Evolutionary conservation across 2,329 filamentous ascomycete genomes (phyloP).

Genomic region (Trichoderma arundinaceum): DNA sequence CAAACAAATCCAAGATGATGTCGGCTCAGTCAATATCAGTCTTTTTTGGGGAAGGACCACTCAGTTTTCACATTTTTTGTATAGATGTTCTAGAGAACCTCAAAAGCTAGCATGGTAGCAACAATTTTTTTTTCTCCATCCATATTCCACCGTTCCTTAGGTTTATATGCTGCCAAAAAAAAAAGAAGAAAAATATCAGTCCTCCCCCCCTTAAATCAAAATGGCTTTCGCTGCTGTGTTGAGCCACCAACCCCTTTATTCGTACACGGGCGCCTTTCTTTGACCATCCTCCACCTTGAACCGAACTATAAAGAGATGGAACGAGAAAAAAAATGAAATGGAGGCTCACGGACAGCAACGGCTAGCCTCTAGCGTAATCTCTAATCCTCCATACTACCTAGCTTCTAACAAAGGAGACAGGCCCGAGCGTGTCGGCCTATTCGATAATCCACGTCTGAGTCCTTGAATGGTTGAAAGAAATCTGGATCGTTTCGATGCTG

Average conservation of each 20-base stretch:
- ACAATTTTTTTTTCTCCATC: constrained; percentile 10
- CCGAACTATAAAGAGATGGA: neutral
- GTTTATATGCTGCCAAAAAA: neutral
- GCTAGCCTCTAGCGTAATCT: neutral
- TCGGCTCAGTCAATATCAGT: neutral
- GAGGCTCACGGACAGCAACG: neutral
- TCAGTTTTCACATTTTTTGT: constrained; percentile 22
- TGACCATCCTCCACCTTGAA: constrained; percentile 3
- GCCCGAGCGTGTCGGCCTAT: neutral
- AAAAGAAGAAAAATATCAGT: neutral
- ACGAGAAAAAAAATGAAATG: neutral
- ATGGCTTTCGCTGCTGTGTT: constrained; percentile 35
- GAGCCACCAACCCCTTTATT: constrained; percentile 35
- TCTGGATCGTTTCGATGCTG: constrained; percentile 2
- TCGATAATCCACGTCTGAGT: constrained; percentile 3
- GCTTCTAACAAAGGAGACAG: constrained; percentile 9
- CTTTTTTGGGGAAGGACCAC: neutral
- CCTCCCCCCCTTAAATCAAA: constrained; percentile 22
- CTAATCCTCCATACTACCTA: neutral
- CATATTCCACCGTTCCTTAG: constrained; percentile 32
- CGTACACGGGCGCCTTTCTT: constrained; percentile 35
- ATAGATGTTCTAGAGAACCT: constrained; percentile 20
- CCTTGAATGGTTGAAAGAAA: constrained; percentile 13
- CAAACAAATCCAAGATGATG: constrained; percentile 33
- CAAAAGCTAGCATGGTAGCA: constrained; percentile 27